phyloP scores from a whole-genome alignment of 768 basidiomycete genomes.

The Serpula lacrymans region DNA sequence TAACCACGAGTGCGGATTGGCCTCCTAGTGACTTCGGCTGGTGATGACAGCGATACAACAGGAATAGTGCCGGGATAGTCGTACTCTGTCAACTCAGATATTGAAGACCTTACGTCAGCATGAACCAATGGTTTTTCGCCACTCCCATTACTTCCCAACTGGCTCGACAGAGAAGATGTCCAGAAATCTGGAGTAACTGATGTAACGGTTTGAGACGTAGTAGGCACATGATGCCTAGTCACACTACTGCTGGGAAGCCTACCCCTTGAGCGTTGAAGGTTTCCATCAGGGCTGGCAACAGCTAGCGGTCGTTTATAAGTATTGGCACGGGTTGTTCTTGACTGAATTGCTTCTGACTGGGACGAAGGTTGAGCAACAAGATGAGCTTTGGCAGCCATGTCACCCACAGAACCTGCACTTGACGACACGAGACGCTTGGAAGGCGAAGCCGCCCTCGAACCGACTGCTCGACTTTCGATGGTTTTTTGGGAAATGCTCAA shows the following conservation, averaged over 20 bases:
- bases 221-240: conserved; percentile 21
- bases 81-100: conserved; percentile 46
- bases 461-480: conserved; percentile 36
- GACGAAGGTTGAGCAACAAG: conserved; percentile 29
- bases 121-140: conserved; percentile 16
- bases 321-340: conserved; percentile 7
- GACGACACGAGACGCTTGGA: conserved; percentile 32
- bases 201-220: conserved; percentile 17
- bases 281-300: conserved; percentile 17
- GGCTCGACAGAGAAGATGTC: conserved; percentile 14
- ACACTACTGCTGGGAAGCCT: conserved; percentile 30
- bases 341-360: conserved; percentile 11
- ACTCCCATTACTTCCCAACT: conserved; percentile 7
- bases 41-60: conserved; percentile 36
- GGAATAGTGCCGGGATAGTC: conserved; percentile 22
- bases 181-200: conserved; percentile 11
- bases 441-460: conserved; percentile 39
- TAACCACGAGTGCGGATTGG: conserved; percentile 22
- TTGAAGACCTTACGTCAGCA: conserved; percentile 59
- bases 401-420: conserved; percentile 26
- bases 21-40: conserved; percentile 29
- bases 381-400: conserved; percentile 22
- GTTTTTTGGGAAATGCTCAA: conserved; percentile 11
- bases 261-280: conserved; percentile 27
- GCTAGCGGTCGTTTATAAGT: conserved; percentile 30